Conservation (phyloP, 176 grass and related monocot genomes). For the Bonia amplexicaulis region DNA sequence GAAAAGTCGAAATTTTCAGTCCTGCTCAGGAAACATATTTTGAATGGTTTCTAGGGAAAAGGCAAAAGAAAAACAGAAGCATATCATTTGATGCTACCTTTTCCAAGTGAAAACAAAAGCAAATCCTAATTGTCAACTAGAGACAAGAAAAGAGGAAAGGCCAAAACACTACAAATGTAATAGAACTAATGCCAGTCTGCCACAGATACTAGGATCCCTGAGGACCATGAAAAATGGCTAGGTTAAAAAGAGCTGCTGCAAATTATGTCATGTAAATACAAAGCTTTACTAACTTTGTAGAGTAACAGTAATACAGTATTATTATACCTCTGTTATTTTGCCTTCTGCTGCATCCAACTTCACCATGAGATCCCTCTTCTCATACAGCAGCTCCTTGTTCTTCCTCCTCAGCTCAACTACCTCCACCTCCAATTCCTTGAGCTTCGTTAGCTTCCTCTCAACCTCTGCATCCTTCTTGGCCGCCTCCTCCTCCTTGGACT, state of each 20-base stretch:
- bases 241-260: neutral
- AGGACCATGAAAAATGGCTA: neutral
- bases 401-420: conserved; percentile 85
- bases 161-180: conserved; percentile 17
- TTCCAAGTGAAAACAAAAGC: conserved; percentile 5
- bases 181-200: neutral
- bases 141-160: conserved; percentile 27
- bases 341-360: conserved; percentile 79
- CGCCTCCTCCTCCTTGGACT: conserved; percentile 65
- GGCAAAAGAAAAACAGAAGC: neutral
- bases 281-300: neutral
- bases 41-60: neutral
- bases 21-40: neutral
- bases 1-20: neutral
- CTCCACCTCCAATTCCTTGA: conserved; percentile 72
- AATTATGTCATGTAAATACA: conserved; percentile 9
- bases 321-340: conserved; percentile 77
- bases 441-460: conserved; percentile 72
- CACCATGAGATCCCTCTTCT: conserved; percentile 84
- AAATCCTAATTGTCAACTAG: neutral
- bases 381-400: conserved; percentile 84
- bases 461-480: conserved; percentile 71
- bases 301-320: conserved; percentile 3
- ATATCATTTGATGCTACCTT: neutral
- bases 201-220: neutral